Evolutionary conservation across 306 rosid genomes (phyloP).

Genomic region (Cyamopsis tetragonoloba): DNA sequence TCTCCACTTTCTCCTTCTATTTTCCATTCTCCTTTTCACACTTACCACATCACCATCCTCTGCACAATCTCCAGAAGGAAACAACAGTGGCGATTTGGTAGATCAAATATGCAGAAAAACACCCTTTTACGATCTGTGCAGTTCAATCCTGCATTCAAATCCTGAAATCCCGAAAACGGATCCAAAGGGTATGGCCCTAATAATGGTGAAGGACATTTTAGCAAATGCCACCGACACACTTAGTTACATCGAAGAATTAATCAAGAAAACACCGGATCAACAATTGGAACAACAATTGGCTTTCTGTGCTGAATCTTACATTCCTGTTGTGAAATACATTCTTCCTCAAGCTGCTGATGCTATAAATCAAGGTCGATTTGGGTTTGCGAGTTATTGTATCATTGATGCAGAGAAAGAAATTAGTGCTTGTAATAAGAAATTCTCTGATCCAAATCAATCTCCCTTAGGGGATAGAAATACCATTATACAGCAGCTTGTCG

Average conservation of each 20-base stretch:
- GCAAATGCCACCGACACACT: conserved; percentile 40
- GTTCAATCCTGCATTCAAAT: conserved; percentile 41
- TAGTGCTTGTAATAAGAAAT: conserved; percentile 55
- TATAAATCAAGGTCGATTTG: conserved; percentile 46
- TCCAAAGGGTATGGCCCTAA: conserved; percentile 46
- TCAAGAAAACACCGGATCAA: conserved; percentile 39
- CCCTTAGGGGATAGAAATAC: conserved; percentile 51
- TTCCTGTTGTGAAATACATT: conserved; percentile 68
- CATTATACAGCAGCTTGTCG: conserved; percentile 49
- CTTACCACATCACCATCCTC: too few species aligned
- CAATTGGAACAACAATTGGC: conserved; percentile 59
- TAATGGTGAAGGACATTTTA: conserved; percentile 37
- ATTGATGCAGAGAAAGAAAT: conserved; percentile 68
- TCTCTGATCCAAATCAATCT: conserved; percentile 36
- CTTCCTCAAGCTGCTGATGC: conserved; percentile 84
- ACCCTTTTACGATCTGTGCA: conserved; percentile 50
- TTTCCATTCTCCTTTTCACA: conserved; percentile 22
- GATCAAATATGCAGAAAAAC: conserved; percentile 49
- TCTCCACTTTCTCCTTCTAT: conserved; percentile 22
- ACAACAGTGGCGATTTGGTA: conserved; percentile 22
- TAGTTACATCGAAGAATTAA: conserved; percentile 40
- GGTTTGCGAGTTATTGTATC: conserved; percentile 66
- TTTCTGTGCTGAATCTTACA: conserved; percentile 71
- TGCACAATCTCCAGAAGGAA: conserved; percentile 33
- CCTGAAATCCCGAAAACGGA: conserved; percentile 38